Percentiles rank a stretch among this genome's conserved stretches.
Evolutionary conservation across 2,329 filamentous ascomycete genomes (phyloP).

Genomic region (Lachnellula cervina): DNA sequence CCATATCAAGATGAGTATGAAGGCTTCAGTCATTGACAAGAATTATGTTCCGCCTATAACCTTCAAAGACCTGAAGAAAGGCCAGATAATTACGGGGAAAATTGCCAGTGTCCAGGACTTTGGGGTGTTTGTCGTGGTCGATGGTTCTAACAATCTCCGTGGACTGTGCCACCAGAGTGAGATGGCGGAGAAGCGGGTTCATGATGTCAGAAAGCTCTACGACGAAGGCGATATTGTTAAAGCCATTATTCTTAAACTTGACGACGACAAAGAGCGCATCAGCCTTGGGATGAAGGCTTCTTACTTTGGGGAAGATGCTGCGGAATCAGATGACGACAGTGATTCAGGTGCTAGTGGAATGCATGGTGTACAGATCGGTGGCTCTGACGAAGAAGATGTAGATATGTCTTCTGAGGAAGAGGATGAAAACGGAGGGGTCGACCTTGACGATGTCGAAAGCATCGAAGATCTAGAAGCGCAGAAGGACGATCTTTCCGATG

Average conservation of each 20-base stretch:
- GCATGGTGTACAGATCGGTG: conserved; percentile 36
- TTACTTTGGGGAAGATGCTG: conserved; percentile 66
- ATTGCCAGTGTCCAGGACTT: conserved; percentile 93
- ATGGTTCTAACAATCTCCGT: conserved; percentile 82
- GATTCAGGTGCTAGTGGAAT: conserved; percentile 38
- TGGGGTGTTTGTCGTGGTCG: conserved; percentile 88
- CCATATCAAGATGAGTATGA: conserved; percentile 81
- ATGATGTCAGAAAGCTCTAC: conserved; percentile 85
- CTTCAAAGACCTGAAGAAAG: conserved; percentile 71
- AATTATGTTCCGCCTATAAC: conserved; percentile 70
- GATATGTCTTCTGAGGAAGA: conserved; percentile 25
- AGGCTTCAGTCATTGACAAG: conserved; percentile 75
- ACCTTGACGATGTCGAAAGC: conserved; percentile 36
- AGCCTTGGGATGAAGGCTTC: conserved; percentile 91
- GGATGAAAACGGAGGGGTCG: conserved; percentile 33
- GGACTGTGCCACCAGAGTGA: conserved; percentile 90
- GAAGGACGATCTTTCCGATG: conserved; percentile 19
- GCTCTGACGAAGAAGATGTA: conserved; percentile 34
- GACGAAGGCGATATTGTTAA: conserved; percentile 90
- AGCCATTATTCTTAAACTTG: conserved; percentile 77
- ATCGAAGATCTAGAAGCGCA: conserved; percentile 34
- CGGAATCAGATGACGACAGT: conserved; percentile 43
- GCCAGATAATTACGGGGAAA: conserved; percentile 82
- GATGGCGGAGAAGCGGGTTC: conserved; percentile 77
- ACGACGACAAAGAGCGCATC: conserved; percentile 69